These are phyloP conservation scores for Stagonosporopsis rhizophila DNA, from an alignment of 2,329 filamentous ascomycete species.

Conservation along the genomic window DNA sequence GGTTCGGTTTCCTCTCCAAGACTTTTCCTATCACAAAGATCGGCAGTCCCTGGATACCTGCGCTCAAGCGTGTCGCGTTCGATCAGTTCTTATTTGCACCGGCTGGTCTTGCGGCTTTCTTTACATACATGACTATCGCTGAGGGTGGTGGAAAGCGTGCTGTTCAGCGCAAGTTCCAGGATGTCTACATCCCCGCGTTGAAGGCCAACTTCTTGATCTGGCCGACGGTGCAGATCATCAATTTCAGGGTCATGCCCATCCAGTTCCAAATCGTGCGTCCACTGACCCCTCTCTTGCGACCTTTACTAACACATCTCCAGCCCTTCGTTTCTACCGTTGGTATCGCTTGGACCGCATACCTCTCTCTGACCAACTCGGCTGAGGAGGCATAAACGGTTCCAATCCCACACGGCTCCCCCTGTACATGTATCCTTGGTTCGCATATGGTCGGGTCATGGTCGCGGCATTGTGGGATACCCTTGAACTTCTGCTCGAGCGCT, in stretches of 20 bases:
- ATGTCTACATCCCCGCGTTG: constrained; percentile 91
- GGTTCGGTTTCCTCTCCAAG: constrained; percentile 85
- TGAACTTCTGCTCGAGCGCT: constrained; percentile 28
- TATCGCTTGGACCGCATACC: constrained; percentile 97
- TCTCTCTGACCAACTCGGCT: constrained; percentile 87
- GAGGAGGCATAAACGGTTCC: constrained; percentile 64
- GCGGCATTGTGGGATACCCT: constrained; percentile 25
- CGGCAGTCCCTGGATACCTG: constrained; percentile 71
- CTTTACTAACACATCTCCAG: constrained; percentile 55
- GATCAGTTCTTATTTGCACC: constrained; percentile 96
- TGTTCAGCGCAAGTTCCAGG: constrained; percentile 82
- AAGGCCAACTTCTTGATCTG: constrained; percentile 96
- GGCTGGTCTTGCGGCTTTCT: constrained; percentile 85
- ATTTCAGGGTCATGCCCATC: constrained; percentile 93
- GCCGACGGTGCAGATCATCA: constrained; percentile 95
- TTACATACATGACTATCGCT: constrained; percentile 93
- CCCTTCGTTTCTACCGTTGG: constrained; percentile 95
- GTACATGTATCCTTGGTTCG: constrained; percentile 25
- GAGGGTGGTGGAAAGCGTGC: constrained; percentile 88
- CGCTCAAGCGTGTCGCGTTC: constrained; percentile 87
- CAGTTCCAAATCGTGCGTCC: constrained; percentile 91
- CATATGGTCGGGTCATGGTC: constrained; percentile 20
- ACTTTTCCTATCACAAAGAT: constrained; percentile 85
- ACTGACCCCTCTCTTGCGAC: background rate
- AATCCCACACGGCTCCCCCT: constrained; percentile 22